A percentile compares a stretch with the other conserved stretches of the same genome.
These are phyloP conservation scores for Erythrophleum ivorense DNA, from an alignment of 331 rosid species.

Conservation along the genomic window DNA sequence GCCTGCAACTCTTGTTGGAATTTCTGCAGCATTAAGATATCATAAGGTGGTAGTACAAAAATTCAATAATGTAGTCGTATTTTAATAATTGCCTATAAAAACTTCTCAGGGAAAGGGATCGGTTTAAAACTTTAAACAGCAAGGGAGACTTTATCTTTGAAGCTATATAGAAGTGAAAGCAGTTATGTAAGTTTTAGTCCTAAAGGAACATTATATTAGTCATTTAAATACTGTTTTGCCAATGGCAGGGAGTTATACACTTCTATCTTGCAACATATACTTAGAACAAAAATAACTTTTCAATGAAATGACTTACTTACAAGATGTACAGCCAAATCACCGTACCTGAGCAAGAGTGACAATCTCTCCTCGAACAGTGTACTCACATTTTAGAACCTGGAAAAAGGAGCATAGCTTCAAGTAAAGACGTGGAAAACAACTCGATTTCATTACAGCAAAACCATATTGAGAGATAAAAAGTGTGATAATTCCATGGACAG, in stretches of 20 bases:
- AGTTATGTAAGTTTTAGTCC: neutral
- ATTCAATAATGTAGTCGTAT: neutral
- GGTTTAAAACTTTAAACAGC: neutral
- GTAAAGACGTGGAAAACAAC: conserved; percentile 7
- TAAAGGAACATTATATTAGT: conserved; percentile 2
- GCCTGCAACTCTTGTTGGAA: conserved; percentile 68
- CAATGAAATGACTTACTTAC: neutral
- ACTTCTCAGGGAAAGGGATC: no score
- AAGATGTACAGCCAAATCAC: conserved; percentile 23
- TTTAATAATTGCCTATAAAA: no score
- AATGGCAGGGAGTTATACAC: neutral
- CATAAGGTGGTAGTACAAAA: conserved; percentile 1
- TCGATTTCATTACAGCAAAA: no score
- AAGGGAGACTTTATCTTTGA: conserved; percentile 13
- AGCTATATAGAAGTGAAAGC: neutral
- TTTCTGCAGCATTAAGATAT: conserved; percentile 56
- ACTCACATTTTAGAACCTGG: conserved; percentile 88
- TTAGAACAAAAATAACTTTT: conserved; percentile 3
- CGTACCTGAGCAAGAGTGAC: conserved; percentile 91
- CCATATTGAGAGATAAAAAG: no score
- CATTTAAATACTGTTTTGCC: neutral
- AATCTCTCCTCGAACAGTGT: conserved; percentile 96
- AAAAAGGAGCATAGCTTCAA: conserved; percentile 16
- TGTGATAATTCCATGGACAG: neutral
- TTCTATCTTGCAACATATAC: neutral